Percentiles rank a stretch among this genome's conserved stretches.
Evolutionary conservation across 2,329 filamentous ascomycete species (phyloP).

Genomic region (Emericellopsis atlantica): DNA sequence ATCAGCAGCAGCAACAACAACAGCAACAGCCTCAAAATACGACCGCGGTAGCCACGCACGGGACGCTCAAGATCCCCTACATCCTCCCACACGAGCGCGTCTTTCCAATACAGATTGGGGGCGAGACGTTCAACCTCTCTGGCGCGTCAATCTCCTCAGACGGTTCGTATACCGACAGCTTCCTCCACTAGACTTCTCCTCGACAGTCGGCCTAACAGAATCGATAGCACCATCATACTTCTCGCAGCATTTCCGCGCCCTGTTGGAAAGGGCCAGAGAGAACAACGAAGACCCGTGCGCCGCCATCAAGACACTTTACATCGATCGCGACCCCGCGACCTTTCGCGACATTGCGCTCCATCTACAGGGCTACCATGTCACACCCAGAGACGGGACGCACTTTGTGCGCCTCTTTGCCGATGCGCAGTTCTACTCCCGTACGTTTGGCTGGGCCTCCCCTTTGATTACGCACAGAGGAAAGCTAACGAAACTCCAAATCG

Average conservation of each 20-base stretch:
- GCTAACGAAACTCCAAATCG: neutral
- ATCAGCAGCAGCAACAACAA: neutral
- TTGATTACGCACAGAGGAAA: neutral
- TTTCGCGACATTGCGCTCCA: conserved; percentile 85
- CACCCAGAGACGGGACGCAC: conserved; percentile 68
- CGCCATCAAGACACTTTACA: conserved; percentile 71
- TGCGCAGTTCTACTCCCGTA: conserved; percentile 85
- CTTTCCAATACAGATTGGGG: conserved; percentile 63
- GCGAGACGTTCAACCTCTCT: conserved; percentile 59
- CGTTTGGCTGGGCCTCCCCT: conserved; percentile 14
- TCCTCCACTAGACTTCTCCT: conserved; percentile 6
- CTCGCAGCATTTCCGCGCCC: conserved; percentile 82
- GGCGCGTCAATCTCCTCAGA: conserved; percentile 63
- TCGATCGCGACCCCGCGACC: conserved; percentile 81
- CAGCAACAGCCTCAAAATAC: neutral
- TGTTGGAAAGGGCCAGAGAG: conserved; percentile 53
- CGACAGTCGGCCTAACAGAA: neutral
- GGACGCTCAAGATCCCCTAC: conserved; percentile 34
- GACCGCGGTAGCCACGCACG: conserved; percentile 8
- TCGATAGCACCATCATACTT: conserved; percentile 81
- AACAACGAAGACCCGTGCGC: conserved; percentile 36
- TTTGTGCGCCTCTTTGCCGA: conserved; percentile 91
- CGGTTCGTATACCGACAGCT: conserved; percentile 31
- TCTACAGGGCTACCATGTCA: conserved; percentile 82
- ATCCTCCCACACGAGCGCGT: conserved; percentile 59